Conservation (phyloP, 1,284 basidiomycete species). For the Coniophora puteana region DNA sequence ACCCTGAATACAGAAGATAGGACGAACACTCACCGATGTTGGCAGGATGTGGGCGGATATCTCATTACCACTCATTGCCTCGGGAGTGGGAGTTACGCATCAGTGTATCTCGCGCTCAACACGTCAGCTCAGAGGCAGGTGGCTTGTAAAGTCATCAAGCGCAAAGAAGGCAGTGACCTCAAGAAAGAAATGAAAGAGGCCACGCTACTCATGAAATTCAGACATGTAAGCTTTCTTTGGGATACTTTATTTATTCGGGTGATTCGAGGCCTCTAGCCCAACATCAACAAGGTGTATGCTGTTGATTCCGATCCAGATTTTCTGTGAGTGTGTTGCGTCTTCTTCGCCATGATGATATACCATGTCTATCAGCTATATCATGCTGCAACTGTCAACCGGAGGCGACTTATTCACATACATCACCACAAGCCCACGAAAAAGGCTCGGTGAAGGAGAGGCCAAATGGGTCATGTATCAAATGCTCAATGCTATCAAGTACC, state of each 20-base stretch:
- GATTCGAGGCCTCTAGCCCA: slow-evolving; percentile 48
- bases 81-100: slow-evolving; percentile 78
- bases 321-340: slow-evolving; percentile 37
- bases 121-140: slow-evolving; percentile 62
- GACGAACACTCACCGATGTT: slow-evolving; percentile 18
- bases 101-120: slow-evolving; percentile 74
- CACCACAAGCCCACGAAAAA: slow-evolving; percentile 49
- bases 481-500: slow-evolving; percentile 66
- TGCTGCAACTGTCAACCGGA: slow-evolving; percentile 81
- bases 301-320: slow-evolving; percentile 62
- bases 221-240: slow-evolving; percentile 51
- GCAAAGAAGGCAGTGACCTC: slow-evolving; percentile 51
- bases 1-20: slow-evolving; percentile 2
- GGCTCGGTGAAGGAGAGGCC: slow-evolving; percentile 72
- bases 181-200: slow-evolving; percentile 74
- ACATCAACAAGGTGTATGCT: slow-evolving; percentile 75
- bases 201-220: slow-evolving; percentile 60
- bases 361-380: slow-evolving; percentile 59
- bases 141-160: slow-evolving; percentile 78
- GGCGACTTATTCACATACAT: slow-evolving; percentile 87
- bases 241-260: slow-evolving; percentile 2
- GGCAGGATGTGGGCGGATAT: slow-evolving; percentile 55
- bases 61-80: slow-evolving; percentile 71
- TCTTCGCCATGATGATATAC: slow-evolving; percentile 1
- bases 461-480: slow-evolving; percentile 85